Evolutionary conservation across 2,329 filamentous ascomycete genomes (phyloP).

Genomic region (Penicillium sp.): DNA sequence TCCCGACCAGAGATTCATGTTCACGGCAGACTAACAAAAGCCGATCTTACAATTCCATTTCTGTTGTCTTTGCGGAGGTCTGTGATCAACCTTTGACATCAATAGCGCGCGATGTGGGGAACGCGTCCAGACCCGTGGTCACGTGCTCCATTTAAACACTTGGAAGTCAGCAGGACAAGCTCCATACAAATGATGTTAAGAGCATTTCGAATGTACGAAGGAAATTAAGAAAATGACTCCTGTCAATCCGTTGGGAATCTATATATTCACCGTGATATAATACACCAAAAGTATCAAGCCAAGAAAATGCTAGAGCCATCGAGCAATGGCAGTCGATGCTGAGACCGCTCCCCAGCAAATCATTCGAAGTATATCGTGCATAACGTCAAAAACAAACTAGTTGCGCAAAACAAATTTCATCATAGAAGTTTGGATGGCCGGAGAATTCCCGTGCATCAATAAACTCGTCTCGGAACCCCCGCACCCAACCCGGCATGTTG

Average conservation of each 20-base stretch:
- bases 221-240: neutral
- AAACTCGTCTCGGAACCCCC: neutral
- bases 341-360: slow-evolving; percentile 8
- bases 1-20: slow-evolving; percentile 42
- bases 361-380: slow-evolving; percentile 23
- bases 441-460: neutral
- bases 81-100: neutral
- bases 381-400: slow-evolving; percentile 19
- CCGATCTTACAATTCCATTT: slow-evolving; percentile 16
- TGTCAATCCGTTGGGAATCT: slow-evolving; percentile 7
- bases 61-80: neutral
- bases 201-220: neutral
- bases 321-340: slow-evolving; percentile 10
- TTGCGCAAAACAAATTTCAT: slow-evolving; percentile 18
- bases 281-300: slow-evolving; percentile 20
- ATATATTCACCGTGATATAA: slow-evolving; percentile 24
- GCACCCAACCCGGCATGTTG: neutral
- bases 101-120: slow-evolving; percentile 2
- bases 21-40: slow-evolving; percentile 5
- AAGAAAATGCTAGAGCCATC: slow-evolving; percentile 14
- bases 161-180: neutral
- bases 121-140: slow-evolving; percentile 22
- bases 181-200: neutral
- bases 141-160: slow-evolving; percentile 8
- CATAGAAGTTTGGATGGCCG: slow-evolving; percentile 8